Conservation (phyloP, 129 eudicot genomes). For the Chrysanthemum seticuspe region DNA sequence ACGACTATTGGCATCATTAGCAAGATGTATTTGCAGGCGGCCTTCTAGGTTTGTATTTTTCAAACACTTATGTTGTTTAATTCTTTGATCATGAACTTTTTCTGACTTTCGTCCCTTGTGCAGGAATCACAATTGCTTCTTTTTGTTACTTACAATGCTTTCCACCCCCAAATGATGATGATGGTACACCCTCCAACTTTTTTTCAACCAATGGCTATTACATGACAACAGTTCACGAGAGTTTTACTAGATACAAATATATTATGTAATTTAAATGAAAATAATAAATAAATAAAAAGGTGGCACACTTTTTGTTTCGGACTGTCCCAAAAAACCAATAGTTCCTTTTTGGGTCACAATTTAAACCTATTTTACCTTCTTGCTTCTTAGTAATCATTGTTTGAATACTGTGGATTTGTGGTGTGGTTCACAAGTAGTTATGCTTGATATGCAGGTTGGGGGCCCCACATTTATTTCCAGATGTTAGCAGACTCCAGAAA, state of each 20-base stretch:
- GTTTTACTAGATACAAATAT: neutral
- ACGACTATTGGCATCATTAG: too few species aligned
- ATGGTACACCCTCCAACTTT: constrained; percentile 42
- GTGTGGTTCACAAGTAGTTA: constrained; percentile 3
- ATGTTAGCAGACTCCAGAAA: constrained; percentile 63
- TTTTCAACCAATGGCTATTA: too few species aligned
- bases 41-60: too few species aligned
- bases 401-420: neutral
- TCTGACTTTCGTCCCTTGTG: constrained; percentile 3
- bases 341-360: neutral
- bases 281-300: neutral
- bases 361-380: neutral
- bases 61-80: too few species aligned
- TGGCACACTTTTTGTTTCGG: neutral
- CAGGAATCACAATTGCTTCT: constrained; percentile 44
- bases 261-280: neutral
- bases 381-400: neutral
- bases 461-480: constrained; percentile 66
- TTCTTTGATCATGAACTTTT: too few species aligned
- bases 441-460: constrained; percentile 55
- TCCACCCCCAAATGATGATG: constrained; percentile 67
- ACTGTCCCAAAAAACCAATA: neutral
- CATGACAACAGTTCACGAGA: neutral
- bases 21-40: too few species aligned
- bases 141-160: constrained; percentile 80